Conservation (phyloP, 129 eudicot species). For the Artemisia tridentata region DNA sequence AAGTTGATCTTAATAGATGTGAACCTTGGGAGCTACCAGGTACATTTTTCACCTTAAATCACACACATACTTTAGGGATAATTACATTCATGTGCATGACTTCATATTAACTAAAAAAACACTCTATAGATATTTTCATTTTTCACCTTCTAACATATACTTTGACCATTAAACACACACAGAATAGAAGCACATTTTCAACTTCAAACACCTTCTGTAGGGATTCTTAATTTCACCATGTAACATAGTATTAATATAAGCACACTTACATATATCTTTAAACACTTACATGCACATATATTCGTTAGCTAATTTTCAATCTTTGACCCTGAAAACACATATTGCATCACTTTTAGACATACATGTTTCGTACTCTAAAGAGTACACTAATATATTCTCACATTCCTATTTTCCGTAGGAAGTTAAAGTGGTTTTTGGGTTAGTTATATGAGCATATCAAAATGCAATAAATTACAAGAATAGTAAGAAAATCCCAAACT, state of each 20-base stretch:
- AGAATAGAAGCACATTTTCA: no score
- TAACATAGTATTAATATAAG: neutral
- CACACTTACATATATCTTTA: neutral
- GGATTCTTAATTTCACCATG: neutral
- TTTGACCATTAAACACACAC: neutral
- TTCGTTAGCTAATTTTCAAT: no score
- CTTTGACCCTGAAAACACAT: neutral
- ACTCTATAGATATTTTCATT: constrained; percentile 10
- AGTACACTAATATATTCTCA: no score
- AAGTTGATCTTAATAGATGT: constrained; percentile 66
- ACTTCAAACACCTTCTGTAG: neutral
- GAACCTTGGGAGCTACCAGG: constrained; percentile 87
- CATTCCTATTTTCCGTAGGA: no score
- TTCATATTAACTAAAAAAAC: constrained; percentile 12
- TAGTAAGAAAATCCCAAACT: no score
- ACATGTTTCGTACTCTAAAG: no score
- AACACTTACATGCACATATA: neutral
- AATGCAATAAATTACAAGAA: no score
- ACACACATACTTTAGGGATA: neutral
- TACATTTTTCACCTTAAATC: neutral
- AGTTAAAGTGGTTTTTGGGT: no score
- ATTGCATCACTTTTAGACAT: neutral
- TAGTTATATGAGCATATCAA: no score
- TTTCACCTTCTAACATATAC: constrained; percentile 2
- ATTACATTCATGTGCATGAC: neutral